phyloP scores from a whole-genome alignment of 257 asterid species.

The Jacaranda copaia region DNA sequence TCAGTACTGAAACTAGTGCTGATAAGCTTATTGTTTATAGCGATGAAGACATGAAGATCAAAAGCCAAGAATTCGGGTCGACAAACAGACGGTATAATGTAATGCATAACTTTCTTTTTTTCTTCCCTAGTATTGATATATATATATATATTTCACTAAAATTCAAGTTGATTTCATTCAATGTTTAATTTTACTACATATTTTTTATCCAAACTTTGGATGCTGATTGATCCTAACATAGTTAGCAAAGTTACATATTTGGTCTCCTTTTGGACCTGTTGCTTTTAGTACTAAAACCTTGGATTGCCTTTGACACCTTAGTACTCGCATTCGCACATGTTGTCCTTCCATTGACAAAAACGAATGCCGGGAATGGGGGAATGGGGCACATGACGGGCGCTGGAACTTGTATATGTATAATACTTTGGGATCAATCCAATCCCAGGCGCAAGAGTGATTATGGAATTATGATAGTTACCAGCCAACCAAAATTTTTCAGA shows the following conservation, averaged over 20 bases:
- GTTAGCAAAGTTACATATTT: too few species aligned
- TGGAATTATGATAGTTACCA: too few species aligned
- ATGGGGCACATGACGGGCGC: too few species aligned
- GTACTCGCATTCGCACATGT: neutral
- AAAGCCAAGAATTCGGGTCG: conserved; percentile 45
- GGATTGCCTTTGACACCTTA: neutral
- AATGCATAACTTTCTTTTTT: conserved; percentile 46
- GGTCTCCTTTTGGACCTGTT: too few species aligned
- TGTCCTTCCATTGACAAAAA: neutral
- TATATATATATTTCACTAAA: neutral
- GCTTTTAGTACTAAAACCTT: too few species aligned
- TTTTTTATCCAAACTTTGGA: too few species aligned
- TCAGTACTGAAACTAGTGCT: neutral
- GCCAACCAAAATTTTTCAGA: too few species aligned
- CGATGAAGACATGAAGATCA: conserved; percentile 44
- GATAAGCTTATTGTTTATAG: neutral
- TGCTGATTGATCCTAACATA: too few species aligned
- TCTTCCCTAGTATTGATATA: neutral
- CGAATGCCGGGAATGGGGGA: too few species aligned
- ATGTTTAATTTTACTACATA: neutral
- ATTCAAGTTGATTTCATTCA: neutral
- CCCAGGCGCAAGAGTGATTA: too few species aligned
- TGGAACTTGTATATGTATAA: too few species aligned
- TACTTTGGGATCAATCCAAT: neutral
- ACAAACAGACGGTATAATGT: conserved; percentile 83